Base-by-base conservation (phyloP, 495 filamentous ascomycete genomes). In the Neurospora tetrasperma region DNA sequence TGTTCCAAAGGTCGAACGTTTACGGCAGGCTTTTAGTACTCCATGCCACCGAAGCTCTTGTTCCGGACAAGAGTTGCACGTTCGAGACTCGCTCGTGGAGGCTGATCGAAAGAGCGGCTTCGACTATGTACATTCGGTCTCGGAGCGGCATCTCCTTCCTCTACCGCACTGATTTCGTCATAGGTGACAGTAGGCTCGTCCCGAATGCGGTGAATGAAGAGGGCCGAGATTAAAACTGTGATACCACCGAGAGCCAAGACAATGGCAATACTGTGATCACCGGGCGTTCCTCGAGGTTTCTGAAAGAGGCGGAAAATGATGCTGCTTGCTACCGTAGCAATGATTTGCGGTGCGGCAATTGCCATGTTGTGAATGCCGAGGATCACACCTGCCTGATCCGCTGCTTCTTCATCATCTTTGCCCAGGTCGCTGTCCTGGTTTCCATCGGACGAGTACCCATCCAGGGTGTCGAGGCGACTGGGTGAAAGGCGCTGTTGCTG, bases 291-390 rank as follows among this genome's bases (percentile, higher is more conserved):
- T 70, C 94, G 85, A 11, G 92, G 92, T 80, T 94, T 96, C 81
- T 97, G 94, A 76, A 93, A 86, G 39, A 86, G 80, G 74, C 87
- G 88, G 83, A 97, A 97, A 71, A 97, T 92, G 69, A 90, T 86
- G 79, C 90, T 93, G 73, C 91, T 93, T 5, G 89, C 87, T 40
- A 97, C 80, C 68, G 93, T 97, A 18, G 94, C 93, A 43, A 97
- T 86, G 71, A 97, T 92, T 80, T 97, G 94, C 16, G 94, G 94
- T 27, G 93, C 88, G 0, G 93, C 91, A 73, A 97, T 89, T 38
- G 94, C 91, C 80, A 97, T 93, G 79, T 97, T 97, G 82, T 97
- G 94, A 31, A 97, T 90, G 3, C 94, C 94, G 3, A 97, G 85
- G 42, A 97, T 90, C 31, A 97, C 92, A 16, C 94, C 94, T 1